These are phyloP conservation scores for Sparassis latifolia DNA, from an alignment of 1,284 basidiomycete species.

Conservation along the genomic window DNA sequence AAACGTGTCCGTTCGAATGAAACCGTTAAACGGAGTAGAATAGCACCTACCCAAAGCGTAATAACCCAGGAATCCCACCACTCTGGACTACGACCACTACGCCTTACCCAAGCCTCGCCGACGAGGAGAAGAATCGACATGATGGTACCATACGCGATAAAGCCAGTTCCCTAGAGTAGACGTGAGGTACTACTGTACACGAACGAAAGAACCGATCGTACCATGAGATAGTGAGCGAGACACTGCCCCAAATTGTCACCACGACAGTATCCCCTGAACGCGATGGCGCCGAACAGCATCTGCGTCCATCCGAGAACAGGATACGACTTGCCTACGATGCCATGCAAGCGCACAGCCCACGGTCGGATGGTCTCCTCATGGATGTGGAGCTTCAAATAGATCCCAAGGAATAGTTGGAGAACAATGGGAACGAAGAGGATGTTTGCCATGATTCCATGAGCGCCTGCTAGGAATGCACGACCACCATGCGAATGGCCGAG, in stretches of 20 bases:
- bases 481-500: conserved; percentile 82
- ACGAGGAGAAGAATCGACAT: conserved; percentile 80
- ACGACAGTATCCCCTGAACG: conserved; percentile 65
- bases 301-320: conserved; percentile 88
- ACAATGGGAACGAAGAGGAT: conserved; percentile 64
- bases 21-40: not conserved
- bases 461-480: conserved; percentile 62
- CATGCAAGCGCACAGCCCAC: conserved; percentile 69
- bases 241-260: conserved; percentile 73
- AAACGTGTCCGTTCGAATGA: not conserved
- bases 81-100: conserved; percentile 74
- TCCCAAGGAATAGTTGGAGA: conserved; percentile 67
- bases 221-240: conserved; percentile 89
- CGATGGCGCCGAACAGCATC: conserved; percentile 68
- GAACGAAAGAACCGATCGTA: conserved; percentile 16
- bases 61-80: conserved; percentile 91
- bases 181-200: not conserved
- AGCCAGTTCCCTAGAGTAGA: conserved; percentile 58
- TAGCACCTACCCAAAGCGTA: conserved; percentile 68
- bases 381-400: conserved; percentile 92
- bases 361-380: conserved; percentile 75
- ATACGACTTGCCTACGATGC: conserved; percentile 79
- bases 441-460: conserved; percentile 67
- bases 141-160: conserved; percentile 83
- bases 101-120: conserved; percentile 78